phyloP scores from a whole-genome alignment of 306 rosid genomes.

The Begonia loranthoides region DNA sequence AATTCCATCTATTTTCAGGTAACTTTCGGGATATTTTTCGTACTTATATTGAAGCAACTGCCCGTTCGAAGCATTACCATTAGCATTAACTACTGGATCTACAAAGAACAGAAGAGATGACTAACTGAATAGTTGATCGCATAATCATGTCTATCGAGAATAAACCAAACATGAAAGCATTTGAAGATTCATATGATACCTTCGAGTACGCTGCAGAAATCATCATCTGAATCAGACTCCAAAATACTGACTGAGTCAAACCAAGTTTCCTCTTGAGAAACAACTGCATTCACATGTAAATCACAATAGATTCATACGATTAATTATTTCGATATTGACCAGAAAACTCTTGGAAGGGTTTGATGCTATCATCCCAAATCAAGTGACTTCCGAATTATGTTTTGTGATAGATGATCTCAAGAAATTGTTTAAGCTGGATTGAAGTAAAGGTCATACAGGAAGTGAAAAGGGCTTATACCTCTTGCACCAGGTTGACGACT shows the following conservation, averaged over 20 bases:
- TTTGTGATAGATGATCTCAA: too few species aligned
- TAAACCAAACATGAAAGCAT: too few species aligned
- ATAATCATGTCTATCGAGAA: too few species aligned
- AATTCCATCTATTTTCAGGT: constrained; percentile 46
- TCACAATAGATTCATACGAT: too few species aligned
- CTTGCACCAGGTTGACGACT: constrained; percentile 42
- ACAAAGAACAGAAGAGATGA: constrained; percentile 1
- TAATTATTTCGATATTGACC: too few species aligned
- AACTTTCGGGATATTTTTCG: constrained; percentile 64
- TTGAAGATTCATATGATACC: constrained; percentile 21
- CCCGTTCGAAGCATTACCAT: too few species aligned
- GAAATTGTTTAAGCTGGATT: too few species aligned
- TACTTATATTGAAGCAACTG: constrained; percentile 66
- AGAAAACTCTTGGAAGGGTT: too few species aligned
- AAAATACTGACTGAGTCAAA: constrained; percentile 71
- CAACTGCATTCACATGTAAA: constrained; percentile 23
- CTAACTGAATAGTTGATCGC: too few species aligned
- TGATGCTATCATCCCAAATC: too few species aligned
- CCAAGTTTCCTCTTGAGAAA: constrained; percentile 64
- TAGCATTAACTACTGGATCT: constrained; percentile 33
- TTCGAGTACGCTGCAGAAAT: constrained; percentile 58
- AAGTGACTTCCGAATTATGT: too few species aligned
- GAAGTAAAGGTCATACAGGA: too few species aligned
- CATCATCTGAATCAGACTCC: constrained; percentile 90
- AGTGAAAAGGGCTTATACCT: constrained; percentile 16